phyloP scores from a whole-genome alignment of 805 yeast species.

The Metschnikowia colocasiae region DNA sequence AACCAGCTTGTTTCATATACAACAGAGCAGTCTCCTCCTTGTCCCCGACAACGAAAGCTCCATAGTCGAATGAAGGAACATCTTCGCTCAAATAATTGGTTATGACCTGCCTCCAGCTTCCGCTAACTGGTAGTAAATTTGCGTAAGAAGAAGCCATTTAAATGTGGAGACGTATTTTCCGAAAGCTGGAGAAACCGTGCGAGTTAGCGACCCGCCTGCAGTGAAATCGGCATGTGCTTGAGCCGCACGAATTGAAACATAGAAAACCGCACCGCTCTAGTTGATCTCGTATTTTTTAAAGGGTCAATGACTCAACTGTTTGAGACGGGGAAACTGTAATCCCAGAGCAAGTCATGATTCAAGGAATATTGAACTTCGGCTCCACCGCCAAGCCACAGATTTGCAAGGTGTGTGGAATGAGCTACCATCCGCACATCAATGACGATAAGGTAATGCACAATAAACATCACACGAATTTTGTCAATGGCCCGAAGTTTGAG shows the following conservation, averaged over 20 bases:
- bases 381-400: slow-evolving; percentile 18
- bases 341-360: slow-evolving; percentile 7
- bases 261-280: background rate
- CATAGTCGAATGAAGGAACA: slow-evolving; percentile 90
- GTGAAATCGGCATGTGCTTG: background rate
- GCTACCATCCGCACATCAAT: slow-evolving; percentile 40
- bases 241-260: background rate
- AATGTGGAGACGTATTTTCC: slow-evolving; percentile 2
- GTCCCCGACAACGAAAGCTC: slow-evolving; percentile 92
- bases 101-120: slow-evolving; percentile 78
- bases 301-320: background rate
- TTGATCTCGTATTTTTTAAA: background rate
- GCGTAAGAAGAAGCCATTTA: slow-evolving; percentile 28
- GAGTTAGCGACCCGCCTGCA: background rate
- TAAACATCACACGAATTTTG: slow-evolving; percentile 47
- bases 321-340: background rate
- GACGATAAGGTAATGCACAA: slow-evolving; percentile 47
- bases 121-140: slow-evolving; percentile 67
- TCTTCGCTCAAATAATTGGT: slow-evolving; percentile 79
- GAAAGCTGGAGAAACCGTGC: slow-evolving; percentile 1
- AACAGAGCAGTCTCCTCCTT: slow-evolving; percentile 67
- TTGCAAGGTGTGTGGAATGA: slow-evolving; percentile 54
- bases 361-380: slow-evolving; percentile 11
- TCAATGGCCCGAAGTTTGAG: slow-evolving; percentile 51
- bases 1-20: slow-evolving; percentile 76